These are phyloP conservation scores for Naganishia sp. DNA, from an alignment of 1,284 basidiomycete genomes.

Conservation along the genomic window DNA sequence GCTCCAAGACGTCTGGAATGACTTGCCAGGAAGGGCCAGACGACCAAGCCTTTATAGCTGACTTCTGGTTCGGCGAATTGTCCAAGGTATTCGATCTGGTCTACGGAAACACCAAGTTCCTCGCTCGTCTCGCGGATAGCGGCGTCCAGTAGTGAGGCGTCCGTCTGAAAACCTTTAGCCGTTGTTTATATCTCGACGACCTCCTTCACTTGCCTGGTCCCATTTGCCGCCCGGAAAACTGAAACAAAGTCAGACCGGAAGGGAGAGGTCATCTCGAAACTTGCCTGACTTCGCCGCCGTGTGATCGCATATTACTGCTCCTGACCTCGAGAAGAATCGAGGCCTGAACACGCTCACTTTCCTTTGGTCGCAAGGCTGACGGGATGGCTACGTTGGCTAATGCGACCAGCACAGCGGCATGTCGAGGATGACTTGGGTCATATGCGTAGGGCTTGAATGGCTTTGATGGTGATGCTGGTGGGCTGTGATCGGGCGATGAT, in stretches of 20 bases:
- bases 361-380: not conserved
- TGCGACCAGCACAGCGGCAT: slow-evolving; percentile 70
- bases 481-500: not conserved
- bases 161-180: slow-evolving; percentile 56
- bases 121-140: slow-evolving; percentile 73
- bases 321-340: slow-evolving; percentile 71
- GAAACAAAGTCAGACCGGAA: slow-evolving; percentile 9
- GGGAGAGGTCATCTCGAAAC: slow-evolving; percentile 33
- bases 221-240: slow-evolving; percentile 78
- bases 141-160: slow-evolving; percentile 60
- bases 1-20: not conserved
- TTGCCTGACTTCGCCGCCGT: slow-evolving; percentile 79
- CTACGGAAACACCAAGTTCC: slow-evolving; percentile 65
- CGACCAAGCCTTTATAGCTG: slow-evolving; percentile 64
- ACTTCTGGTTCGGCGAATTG: slow-evolving; percentile 64
- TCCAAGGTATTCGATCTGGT: slow-evolving; percentile 66
- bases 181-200: not conserved
- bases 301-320: slow-evolving; percentile 62
- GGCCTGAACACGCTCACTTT: slow-evolving; percentile 56
- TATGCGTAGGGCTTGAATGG: slow-evolving; percentile 11
- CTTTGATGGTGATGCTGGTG: not conserved
- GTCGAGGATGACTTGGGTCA: slow-evolving; percentile 18
- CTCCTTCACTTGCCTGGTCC: slow-evolving; percentile 59
- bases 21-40: slow-evolving; percentile 74
- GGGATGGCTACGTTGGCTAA: slow-evolving; percentile 64